Percentiles rank a stretch among this genome's conserved stretches.
Conservation (phyloP, 2,329 filamentous ascomycete genomes). For the Alternaria gansuensis region DNA sequence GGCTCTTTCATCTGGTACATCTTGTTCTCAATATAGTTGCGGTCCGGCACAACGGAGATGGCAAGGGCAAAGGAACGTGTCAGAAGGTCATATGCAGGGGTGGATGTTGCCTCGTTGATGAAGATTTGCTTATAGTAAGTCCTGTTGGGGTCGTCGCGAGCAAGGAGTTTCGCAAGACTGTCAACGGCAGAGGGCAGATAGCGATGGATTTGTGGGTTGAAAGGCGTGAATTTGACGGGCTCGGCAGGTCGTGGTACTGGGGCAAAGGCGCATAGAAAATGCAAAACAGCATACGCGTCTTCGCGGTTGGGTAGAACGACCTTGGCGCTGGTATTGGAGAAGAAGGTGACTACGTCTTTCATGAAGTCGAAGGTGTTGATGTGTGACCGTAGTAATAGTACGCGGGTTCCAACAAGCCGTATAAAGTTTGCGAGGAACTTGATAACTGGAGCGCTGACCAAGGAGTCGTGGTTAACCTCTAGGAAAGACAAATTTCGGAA, state of each 20-base stretch:
- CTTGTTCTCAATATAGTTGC: constrained; percentile 61
- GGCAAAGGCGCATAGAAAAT: constrained; percentile 90
- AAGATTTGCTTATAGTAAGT: constrained; percentile 86
- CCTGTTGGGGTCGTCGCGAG: constrained; percentile 91
- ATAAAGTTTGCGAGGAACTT: constrained; percentile 86
- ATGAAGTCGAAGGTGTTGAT: constrained; percentile 93
- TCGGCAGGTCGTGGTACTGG: constrained; percentile 75
- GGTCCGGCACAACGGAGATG: constrained; percentile 83
- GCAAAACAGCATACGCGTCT: constrained; percentile 83
- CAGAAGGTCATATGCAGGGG: constrained; percentile 77
- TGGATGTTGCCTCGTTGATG: constrained; percentile 70
- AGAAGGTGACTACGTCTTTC: constrained; percentile 89
- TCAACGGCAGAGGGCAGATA: constrained; percentile 93
- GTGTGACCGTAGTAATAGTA: constrained; percentile 82
- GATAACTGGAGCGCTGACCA: constrained; percentile 80
- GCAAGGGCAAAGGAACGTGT: constrained; percentile 88
- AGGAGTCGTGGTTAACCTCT: constrained; percentile 75
- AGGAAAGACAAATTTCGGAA: constrained; percentile 91
- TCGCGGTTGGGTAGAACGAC: constrained; percentile 86
- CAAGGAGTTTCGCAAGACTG: constrained; percentile 87
- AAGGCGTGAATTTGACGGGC: constrained; percentile 76
- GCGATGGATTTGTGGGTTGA: constrained; percentile 80
- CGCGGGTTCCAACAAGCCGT: constrained; percentile 85
- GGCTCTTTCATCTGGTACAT: constrained; percentile 53
- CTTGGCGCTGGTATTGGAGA: constrained; percentile 86